These are phyloP conservation scores for Trypanosoma lewisi DNA, from an alignment of 208 protist genomes.

Conservation along the genomic window DNA sequence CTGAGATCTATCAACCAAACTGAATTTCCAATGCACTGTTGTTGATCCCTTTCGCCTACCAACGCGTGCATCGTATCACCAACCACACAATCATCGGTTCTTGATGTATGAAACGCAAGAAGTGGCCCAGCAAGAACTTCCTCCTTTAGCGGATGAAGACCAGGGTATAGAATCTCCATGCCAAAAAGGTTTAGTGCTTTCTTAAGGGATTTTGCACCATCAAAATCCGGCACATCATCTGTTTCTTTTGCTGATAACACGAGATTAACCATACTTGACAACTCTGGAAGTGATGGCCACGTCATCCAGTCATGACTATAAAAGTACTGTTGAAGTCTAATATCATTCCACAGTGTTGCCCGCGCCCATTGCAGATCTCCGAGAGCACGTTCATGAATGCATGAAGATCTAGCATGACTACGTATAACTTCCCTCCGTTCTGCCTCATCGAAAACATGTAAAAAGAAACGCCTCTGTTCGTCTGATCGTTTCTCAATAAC, in stretches of 20 bases:
- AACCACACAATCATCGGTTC: constrained; percentile 16
- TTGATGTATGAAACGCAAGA: constrained; percentile 27
- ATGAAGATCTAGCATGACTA: neutral
- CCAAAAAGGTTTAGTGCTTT: constrained; percentile 41
- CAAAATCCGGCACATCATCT: constrained; percentile 29
- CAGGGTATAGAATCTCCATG: constrained; percentile 38
- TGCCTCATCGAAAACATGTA: constrained; percentile 64
- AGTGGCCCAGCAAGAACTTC: constrained; percentile 41
- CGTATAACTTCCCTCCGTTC: constrained; percentile 46
- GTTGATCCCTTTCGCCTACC: neutral
- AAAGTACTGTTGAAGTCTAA: constrained; percentile 42
- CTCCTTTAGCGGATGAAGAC: constrained; percentile 57
- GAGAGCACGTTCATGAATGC: constrained; percentile 33
- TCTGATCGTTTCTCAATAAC: constrained; percentile 33
- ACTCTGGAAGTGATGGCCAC: constrained; percentile 49
- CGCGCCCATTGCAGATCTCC: constrained; percentile 60
- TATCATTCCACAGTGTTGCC: constrained; percentile 42
- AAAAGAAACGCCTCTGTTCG: constrained; percentile 39
- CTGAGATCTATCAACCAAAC: constrained; percentile 41
- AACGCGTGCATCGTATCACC: constrained; percentile 12
- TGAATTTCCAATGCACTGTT: constrained; percentile 18
- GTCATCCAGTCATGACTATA: constrained; percentile 31
- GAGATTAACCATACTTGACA: constrained; percentile 43
- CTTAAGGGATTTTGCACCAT: constrained; percentile 28
- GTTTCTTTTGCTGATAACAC: constrained; percentile 50